Percentiles rank a stretch among this genome's conserved stretches.
These are phyloP conservation scores for Zizania latifolia DNA, from an alignment of 176 grass and related monocot genomes.

Conservation along the genomic window DNA sequence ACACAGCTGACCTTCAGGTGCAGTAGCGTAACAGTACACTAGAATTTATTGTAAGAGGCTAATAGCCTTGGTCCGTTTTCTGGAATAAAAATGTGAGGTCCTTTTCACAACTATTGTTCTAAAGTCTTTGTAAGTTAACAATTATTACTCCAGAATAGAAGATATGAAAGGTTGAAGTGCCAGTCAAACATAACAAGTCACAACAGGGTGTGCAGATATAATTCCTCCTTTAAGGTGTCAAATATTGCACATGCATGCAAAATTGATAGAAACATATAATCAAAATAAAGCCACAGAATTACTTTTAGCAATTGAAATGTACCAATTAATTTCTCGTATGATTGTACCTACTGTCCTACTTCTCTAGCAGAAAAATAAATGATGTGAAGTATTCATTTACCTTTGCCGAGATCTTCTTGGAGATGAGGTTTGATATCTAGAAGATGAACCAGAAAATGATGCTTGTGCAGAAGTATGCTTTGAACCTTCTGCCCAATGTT, in stretches of 20 bases:
- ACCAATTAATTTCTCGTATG: neutral
- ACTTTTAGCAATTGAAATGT: neutral
- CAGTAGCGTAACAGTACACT: neutral
- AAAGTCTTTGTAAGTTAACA: neutral
- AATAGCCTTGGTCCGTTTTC: neutral
- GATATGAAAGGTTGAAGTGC: neutral
- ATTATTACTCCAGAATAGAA: neutral
- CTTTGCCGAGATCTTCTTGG: conserved; percentile 25
- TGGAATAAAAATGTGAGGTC: neutral
- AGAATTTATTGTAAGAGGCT: neutral
- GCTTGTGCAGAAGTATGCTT: conserved; percentile 23
- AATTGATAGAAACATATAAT: neutral
- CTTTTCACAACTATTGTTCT: neutral
- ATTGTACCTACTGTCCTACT: neutral
- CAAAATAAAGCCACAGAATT: neutral
- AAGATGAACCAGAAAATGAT: conserved; percentile 16
- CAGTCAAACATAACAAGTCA: neutral
- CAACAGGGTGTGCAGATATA: neutral
- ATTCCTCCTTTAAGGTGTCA: neutral
- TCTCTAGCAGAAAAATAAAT: neutral
- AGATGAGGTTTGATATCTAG: conserved; percentile 14
- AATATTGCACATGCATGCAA: neutral
- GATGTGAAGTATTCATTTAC: conserved; percentile 13
- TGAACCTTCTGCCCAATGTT: conserved; percentile 29
- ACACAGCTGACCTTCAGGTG: neutral